Conservation (phyloP, 768 basidiomycete species). For the Lactarius quietus region DNA sequence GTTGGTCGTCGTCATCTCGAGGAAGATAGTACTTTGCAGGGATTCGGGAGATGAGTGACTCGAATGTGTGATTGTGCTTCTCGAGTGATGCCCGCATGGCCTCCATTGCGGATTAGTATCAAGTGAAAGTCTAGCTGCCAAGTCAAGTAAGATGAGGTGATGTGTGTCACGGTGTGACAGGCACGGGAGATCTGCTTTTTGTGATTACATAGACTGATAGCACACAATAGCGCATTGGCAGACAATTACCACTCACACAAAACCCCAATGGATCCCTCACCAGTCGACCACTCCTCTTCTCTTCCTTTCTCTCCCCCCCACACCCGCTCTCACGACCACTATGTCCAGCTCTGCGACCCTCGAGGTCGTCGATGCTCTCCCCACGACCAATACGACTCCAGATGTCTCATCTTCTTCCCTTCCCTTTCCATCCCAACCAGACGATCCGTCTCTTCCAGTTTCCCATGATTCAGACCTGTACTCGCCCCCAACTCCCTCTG, state of each 20-base stretch:
- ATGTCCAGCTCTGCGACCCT: conserved; percentile 31
- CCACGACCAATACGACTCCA: conserved; percentile 27
- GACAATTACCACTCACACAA: conserved; percentile 26
- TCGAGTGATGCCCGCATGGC: conserved; percentile 63
- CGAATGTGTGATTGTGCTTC: conserved; percentile 83
- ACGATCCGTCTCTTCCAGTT: conserved; percentile 28
- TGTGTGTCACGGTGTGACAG: neutral
- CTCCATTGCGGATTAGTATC: neutral
- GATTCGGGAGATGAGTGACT: conserved; percentile 76
- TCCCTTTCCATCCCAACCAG: conserved; percentile 23
- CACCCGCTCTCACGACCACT: conserved; percentile 19
- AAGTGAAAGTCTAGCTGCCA: neutral
- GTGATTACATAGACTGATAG: conserved; percentile 24
- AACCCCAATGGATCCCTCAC: conserved; percentile 30
- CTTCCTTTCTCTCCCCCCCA: conserved; percentile 23
- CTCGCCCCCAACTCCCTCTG: conserved; percentile 34
- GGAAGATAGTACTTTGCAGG: conserved; percentile 87
- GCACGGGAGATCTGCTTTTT: conserved; percentile 12
- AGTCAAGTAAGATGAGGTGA: no score
- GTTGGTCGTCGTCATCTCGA: conserved; percentile 60
- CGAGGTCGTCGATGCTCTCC: conserved; percentile 28
- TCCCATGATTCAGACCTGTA: conserved; percentile 27
- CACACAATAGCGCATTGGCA: conserved; percentile 21
- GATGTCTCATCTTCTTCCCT: conserved; percentile 27
- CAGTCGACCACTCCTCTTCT: conserved; percentile 11